These are phyloP conservation scores for Phytophthora megakarya DNA, from an alignment of 352 stramenopile species.

Conservation along the genomic window DNA sequence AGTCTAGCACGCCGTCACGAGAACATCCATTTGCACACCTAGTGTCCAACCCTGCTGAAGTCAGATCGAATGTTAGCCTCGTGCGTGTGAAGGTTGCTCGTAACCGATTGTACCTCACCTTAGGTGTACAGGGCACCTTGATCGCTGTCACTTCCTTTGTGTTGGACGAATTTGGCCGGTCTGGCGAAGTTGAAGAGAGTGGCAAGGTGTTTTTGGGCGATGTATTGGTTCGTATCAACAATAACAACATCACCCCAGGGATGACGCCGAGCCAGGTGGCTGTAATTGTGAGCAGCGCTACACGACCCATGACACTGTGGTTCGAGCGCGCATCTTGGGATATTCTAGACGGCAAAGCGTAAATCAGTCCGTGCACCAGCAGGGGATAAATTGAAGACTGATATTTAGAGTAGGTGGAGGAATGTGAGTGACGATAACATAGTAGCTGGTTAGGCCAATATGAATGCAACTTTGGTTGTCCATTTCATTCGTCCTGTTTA, in stretches of 20 bases:
- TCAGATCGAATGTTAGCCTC: conserved; percentile 33
- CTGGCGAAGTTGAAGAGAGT: conserved; percentile 72
- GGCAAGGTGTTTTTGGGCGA: conserved; percentile 71
- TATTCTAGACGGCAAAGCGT: conserved; percentile 40
- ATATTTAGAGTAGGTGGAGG: conserved; percentile 26
- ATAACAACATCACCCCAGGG: conserved; percentile 24
- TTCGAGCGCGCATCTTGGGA: conserved; percentile 79
- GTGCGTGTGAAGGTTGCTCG: conserved; percentile 46
- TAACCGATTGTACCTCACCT: conserved; percentile 58
- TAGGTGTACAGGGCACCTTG: conserved; percentile 50
- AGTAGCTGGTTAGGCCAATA: conserved; percentile 15
- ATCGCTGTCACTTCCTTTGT: conserved; percentile 73
- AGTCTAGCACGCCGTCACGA: conserved; percentile 23
- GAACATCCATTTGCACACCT: not conserved
- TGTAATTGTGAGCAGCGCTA: conserved; percentile 42
- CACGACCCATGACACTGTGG: conserved; percentile 54
- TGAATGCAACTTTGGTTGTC: conserved; percentile 9
- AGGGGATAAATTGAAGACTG: conserved; percentile 8
- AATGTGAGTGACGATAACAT: conserved; percentile 10
- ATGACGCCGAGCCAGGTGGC: conserved; percentile 52
- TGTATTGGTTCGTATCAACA: conserved; percentile 63
- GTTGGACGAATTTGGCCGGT: conserved; percentile 42
- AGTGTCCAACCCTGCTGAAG: not conserved
- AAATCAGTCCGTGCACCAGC: conserved; percentile 20
- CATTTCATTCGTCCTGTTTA: conserved; percentile 8